Evolutionary conservation across 2,329 filamentous ascomycete species (phyloP).

Genomic region (Apiospora rasikravindrae): DNA sequence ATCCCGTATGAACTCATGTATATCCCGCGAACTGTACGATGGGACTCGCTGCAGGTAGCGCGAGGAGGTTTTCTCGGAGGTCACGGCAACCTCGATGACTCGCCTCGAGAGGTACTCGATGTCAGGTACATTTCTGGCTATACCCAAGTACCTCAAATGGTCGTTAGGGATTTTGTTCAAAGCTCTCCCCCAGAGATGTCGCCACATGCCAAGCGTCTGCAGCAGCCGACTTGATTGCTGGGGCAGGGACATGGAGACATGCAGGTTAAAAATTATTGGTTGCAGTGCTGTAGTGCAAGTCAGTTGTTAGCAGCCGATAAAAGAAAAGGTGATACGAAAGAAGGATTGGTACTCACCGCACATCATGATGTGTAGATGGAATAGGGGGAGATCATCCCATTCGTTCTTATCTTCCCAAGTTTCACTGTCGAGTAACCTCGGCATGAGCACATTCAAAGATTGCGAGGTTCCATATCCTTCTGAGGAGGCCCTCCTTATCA

Average conservation of each 20-base stretch:
- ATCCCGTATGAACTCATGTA: not conserved
- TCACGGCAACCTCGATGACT: constrained; percentile 22
- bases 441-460: not conserved
- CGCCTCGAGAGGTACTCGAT: constrained; percentile 22
- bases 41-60: not conserved
- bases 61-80: not conserved
- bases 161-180: not conserved
- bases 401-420: not conserved
- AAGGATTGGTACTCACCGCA: not conserved
- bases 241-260: not conserved
- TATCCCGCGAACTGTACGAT: not conserved
- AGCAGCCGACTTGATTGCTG: not conserved
- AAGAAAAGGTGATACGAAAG: not conserved
- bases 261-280: not conserved
- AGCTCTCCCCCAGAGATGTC: not conserved
- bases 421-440: not conserved
- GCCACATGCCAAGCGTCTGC: not conserved
- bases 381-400: not conserved
- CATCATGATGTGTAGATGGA: not conserved
- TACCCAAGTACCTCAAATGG: constrained; percentile 19
- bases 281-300: not conserved
- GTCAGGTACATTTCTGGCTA: constrained; percentile 20
- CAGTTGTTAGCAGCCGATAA: not conserved
- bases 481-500: too few relatives aligned
- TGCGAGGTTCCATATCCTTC: not conserved